Evolutionary conservation across 1,139 yeast species (phyloP), one percentile per base, ranked within the genome.

Genomic region (Geotrichum citri-aurantii): DNA sequence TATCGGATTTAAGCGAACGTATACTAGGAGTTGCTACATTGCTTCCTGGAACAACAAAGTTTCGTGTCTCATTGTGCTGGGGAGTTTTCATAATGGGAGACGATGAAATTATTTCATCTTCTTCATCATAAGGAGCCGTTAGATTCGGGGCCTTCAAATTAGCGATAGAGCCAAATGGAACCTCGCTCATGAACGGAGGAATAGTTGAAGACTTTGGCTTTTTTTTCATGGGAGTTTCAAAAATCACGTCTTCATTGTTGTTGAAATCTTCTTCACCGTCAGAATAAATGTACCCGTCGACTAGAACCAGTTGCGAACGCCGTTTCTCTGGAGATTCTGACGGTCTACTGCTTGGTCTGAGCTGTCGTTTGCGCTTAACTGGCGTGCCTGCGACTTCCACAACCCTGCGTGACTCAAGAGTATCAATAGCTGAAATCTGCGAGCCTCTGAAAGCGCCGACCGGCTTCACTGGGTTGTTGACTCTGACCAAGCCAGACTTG

Each of bases 171-270:
- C 14, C 44, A 37, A 37, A 37, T 8, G 10, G 10, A 37, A 37
- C 10, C 44, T n/a, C 14, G 44, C 7, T n/a, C 21, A n/a, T 17
- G 21, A 19, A 37, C 40, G 4, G 49, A 24, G n/a, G 44, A n/a
- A 40, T 48, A 42, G 44, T 54, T 48, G 29, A 54, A 48, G 27
- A 24, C 47, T 14, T 24, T 17, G 19, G 31, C 37, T 50, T 57
- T 31, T 48, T 47, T 42, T 57, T 57, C 54, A 52, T 33, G 8
- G 59, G 59, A 5, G 59, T 57, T 46, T 57, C 59, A 8, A 54
- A 14, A 5, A 57, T 53, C 2, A 57, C 51, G 4, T 49, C 56
- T 10, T 24, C 48, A 23, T 49, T 50, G 11, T 21, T 29, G 11
- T 44, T 44, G n/a, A 17, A 14, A n/a, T 21, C 52, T 1, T 53